Conservation (phyloP, 768 basidiomycete genomes). For the Collybia sp. region DNA sequence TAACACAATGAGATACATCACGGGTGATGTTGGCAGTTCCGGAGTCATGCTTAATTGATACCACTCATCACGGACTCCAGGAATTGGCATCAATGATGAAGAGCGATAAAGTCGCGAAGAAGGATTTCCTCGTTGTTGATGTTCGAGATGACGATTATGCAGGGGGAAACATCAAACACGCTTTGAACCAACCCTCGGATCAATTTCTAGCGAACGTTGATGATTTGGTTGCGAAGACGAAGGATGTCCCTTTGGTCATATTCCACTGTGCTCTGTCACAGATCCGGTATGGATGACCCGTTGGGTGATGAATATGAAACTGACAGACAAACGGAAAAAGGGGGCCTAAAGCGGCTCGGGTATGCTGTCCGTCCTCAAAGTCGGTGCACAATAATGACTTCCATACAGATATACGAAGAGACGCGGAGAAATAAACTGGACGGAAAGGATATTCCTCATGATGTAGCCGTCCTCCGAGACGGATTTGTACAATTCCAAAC, state of each 20-base stretch:
- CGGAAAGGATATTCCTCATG: constrained; percentile 37
- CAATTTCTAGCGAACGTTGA: constrained; percentile 56
- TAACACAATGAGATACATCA: constrained; percentile 14
- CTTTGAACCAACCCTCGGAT: constrained; percentile 56
- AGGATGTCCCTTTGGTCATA: constrained; percentile 57
- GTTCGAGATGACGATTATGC: constrained; percentile 80
- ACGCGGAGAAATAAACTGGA: constrained; percentile 45
- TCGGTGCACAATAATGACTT: constrained; percentile 1
- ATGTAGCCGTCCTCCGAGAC: constrained; percentile 62
- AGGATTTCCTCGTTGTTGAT: constrained; percentile 76
- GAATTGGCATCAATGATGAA: constrained; percentile 69
- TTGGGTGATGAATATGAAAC: not conserved
- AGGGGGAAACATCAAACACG: constrained; percentile 75
- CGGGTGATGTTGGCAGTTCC: constrained; percentile 10
- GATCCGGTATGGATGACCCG: constrained; percentile 48
- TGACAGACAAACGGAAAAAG: constrained; percentile 28
- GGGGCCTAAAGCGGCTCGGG: constrained; percentile 75
- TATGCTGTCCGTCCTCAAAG: constrained; percentile 23
- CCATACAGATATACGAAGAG: constrained; percentile 60
- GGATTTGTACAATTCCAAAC: constrained; percentile 72
- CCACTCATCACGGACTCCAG: constrained; percentile 27
- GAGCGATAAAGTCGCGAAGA: constrained; percentile 49
- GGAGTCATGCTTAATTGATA: not conserved
- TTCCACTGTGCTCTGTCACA: constrained; percentile 83
- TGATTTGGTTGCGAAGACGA: constrained; percentile 52